Evolutionary conservation across 2,329 filamentous ascomycete species (phyloP).

Genomic region (Xylariomycetidae sp.): DNA sequence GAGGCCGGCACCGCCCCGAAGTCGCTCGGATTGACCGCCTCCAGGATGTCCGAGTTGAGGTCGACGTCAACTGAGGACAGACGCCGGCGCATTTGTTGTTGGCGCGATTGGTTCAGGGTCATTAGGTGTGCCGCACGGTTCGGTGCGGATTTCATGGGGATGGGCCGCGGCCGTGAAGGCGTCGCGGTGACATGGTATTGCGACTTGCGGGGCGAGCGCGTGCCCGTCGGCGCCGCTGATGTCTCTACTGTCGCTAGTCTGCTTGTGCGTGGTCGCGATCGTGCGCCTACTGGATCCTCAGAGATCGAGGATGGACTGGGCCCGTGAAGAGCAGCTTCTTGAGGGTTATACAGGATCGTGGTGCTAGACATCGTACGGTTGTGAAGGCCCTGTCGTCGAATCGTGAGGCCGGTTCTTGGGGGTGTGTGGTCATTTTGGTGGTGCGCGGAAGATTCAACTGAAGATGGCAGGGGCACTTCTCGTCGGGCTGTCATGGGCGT

Average conservation of each 20-base stretch:
- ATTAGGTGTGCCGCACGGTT: slow-evolving; percentile 52
- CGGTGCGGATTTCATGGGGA: slow-evolving; percentile 52
- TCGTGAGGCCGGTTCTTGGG: slow-evolving; percentile 22
- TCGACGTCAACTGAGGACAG: slow-evolving; percentile 67
- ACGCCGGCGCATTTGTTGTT: too few species aligned
- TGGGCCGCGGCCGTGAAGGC: slow-evolving; percentile 52
- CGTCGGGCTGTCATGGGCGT: slow-evolving; percentile 43
- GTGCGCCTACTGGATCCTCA: slow-evolving; percentile 26
- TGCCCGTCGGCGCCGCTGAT: slow-evolving; percentile 31
- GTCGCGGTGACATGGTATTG: slow-evolving; percentile 38
- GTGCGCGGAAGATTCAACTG: slow-evolving; percentile 22
- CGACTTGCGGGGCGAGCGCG: slow-evolving; percentile 44
- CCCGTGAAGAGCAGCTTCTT: slow-evolving; percentile 33
- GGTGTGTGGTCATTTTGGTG: slow-evolving; percentile 29
- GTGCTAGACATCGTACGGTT: slow-evolving; percentile 72
- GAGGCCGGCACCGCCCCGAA: slow-evolving; percentile 65
- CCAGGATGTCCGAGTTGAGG: slow-evolving; percentile 67
- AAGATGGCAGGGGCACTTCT: slow-evolving; percentile 27
- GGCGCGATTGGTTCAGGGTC: slow-evolving; percentile 44
- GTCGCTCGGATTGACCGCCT: slow-evolving; percentile 55
- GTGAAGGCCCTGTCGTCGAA: slow-evolving; percentile 47
- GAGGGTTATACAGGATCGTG: slow-evolving; percentile 80
- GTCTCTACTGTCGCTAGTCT: slow-evolving; percentile 32
- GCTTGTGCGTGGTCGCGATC: slow-evolving; percentile 32
- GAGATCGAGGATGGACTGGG: slow-evolving; percentile 41